A percentile compares a stretch with the other conserved stretches of the same genome.
phyloP scores from a whole-genome alignment of 176 grass and related monocot genomes.

The Musa beccarii region DNA sequence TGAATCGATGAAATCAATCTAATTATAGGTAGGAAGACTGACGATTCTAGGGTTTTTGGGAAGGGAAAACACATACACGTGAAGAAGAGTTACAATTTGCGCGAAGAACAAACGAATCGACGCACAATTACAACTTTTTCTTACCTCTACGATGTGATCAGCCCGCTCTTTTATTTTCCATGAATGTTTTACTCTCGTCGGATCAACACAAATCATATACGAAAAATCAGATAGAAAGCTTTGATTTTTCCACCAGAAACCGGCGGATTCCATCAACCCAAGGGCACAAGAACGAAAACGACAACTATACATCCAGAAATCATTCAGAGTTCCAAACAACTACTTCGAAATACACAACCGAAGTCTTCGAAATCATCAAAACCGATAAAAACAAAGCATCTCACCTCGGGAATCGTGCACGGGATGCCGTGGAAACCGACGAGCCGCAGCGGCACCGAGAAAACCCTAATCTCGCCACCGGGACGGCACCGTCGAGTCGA shows the following conservation, averaged over 20 bases:
- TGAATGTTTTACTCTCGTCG: not conserved
- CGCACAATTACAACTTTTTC: too few relatives aligned
- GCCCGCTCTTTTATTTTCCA: too few relatives aligned
- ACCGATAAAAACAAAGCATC: not conserved
- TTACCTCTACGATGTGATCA: too few relatives aligned
- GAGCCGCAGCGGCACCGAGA: not conserved
- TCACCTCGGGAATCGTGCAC: not conserved
- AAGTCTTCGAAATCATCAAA: not conserved
- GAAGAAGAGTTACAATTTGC: too few relatives aligned
- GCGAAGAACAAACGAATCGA: too few relatives aligned
- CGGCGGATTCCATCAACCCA: not conserved
- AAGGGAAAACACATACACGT: too few relatives aligned
- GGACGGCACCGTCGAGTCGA: not conserved
- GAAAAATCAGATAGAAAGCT: not conserved
- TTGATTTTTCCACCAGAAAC: too few relatives aligned
- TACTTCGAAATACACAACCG: not conserved
- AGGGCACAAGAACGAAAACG: not conserved
- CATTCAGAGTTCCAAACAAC: not conserved
- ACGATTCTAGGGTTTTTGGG: too few relatives aligned
- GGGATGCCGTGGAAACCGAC: too few relatives aligned
- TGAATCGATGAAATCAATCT: too few relatives aligned
- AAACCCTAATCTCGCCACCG: constrained; percentile 1
- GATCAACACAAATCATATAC: not conserved
- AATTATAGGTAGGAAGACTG: too few relatives aligned
- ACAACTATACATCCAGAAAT: not conserved